A percentile compares a stretch with the other conserved stretches of the same genome.
Conservation (phyloP, 75 land plant species). For the Picea glauca region DNA sequence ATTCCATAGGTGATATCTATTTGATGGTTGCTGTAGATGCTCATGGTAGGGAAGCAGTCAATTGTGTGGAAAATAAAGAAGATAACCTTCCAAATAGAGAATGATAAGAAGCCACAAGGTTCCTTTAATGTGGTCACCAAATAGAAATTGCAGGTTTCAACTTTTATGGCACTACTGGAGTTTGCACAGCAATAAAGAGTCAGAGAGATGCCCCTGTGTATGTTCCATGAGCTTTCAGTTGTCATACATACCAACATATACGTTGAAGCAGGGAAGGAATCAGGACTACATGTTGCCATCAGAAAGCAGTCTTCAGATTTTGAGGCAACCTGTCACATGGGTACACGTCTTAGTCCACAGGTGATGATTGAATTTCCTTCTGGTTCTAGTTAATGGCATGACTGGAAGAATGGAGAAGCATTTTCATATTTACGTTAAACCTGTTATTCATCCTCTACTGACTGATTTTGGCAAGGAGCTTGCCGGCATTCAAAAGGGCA, state of each 20-base stretch:
- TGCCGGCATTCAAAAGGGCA: conserved; percentile 63
- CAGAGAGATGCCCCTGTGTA: conserved; percentile 5
- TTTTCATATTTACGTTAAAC: conserved; percentile 75
- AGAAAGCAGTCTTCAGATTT: conserved; percentile 54
- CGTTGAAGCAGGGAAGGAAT: conserved; percentile 15
- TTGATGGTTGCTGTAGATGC: too few relatives aligned
- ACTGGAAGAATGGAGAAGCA: conserved; percentile 55
- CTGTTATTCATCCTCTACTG: conserved; percentile 47
- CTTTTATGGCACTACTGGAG: too few relatives aligned
- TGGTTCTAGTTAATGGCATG: conserved; percentile 62
- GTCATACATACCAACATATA: conserved; percentile 8
- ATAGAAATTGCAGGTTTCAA: too few relatives aligned
- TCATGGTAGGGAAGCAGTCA: too few relatives aligned
- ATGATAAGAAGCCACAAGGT: too few relatives aligned
- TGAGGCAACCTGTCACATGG: conserved; percentile 88
- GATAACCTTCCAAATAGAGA: too few relatives aligned
- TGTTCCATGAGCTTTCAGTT: conserved; percentile 11
- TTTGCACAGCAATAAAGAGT: too few relatives aligned
- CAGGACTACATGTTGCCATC: conserved; percentile 18
- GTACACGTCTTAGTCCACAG: conserved; percentile 53
- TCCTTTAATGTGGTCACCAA: too few relatives aligned
- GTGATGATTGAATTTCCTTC: conserved; percentile 94
- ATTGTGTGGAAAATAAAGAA: too few relatives aligned
- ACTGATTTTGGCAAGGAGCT: conserved; percentile 80
- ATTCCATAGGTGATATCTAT: too few relatives aligned